These are phyloP conservation scores for Coleophoma cylindrospora DNA, from an alignment of 2,329 filamentous ascomycete species.

Conservation along the genomic window DNA sequence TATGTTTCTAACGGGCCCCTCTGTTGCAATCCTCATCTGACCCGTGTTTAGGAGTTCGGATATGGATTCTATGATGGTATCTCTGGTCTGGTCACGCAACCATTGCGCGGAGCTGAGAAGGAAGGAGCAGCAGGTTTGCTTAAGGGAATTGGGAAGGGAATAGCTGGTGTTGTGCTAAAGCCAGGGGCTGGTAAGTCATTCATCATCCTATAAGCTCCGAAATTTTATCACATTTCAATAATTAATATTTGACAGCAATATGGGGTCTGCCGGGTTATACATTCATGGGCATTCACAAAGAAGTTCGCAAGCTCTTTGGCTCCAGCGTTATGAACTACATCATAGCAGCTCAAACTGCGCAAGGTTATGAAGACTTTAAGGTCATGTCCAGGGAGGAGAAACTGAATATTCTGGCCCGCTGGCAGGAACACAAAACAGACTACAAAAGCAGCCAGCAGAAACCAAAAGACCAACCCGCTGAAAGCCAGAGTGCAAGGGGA, in stretches of 20 bases:
- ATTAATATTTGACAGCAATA: slow-evolving; percentile 37
- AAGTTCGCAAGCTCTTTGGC: slow-evolving; percentile 66
- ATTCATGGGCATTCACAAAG: slow-evolving; percentile 76
- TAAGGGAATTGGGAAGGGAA: slow-evolving; percentile 77
- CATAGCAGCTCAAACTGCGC: slow-evolving; percentile 67
- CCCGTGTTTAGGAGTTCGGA: slow-evolving; percentile 53
- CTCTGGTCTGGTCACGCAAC: slow-evolving; percentile 75
- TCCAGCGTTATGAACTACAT: slow-evolving; percentile 75
- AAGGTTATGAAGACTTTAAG: slow-evolving; percentile 65
- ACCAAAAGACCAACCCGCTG: slow-evolving; percentile 20
- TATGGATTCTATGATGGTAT: slow-evolving; percentile 78
- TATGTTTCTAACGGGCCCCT: slow-evolving; percentile 16
- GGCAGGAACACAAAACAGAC: slow-evolving; percentile 26
- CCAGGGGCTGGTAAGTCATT: slow-evolving; percentile 63
- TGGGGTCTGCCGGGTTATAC: slow-evolving; percentile 75
- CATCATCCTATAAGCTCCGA: neutral
- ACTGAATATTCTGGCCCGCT: slow-evolving; percentile 58
- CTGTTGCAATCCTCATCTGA: neutral
- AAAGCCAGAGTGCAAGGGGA: slow-evolving; percentile 18
- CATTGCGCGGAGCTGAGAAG: slow-evolving; percentile 62
- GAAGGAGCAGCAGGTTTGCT: slow-evolving; percentile 62
- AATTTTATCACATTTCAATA: neutral
- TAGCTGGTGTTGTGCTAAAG: slow-evolving; percentile 77
- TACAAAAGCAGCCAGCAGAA: slow-evolving; percentile 33
- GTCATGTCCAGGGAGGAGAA: slow-evolving; percentile 52